Evolutionary conservation across 768 basidiomycete species (phyloP).

Genomic region (Neoboletus brunneissimus): DNA sequence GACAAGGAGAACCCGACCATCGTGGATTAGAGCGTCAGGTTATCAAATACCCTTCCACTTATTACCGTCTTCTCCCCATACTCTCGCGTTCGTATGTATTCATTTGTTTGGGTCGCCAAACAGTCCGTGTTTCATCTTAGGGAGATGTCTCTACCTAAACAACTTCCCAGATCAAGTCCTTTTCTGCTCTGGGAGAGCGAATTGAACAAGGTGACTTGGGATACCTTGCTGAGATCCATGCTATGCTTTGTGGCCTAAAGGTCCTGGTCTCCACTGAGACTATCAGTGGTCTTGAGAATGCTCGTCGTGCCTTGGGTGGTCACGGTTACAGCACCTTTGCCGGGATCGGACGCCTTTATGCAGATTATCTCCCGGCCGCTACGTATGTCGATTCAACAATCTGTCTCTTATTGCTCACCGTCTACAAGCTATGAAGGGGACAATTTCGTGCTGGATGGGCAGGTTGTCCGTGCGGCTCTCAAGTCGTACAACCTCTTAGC

Average conservation of each 20-base stretch:
- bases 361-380: slow-evolving; percentile 59
- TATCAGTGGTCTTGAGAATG: slow-evolving; percentile 59
- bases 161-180: slow-evolving; percentile 42
- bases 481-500: slow-evolving; percentile 56
- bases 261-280: slow-evolving; percentile 51
- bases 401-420: background rate
- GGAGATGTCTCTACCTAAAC: background rate
- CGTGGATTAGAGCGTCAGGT: slow-evolving; percentile 62
- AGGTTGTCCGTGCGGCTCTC: slow-evolving; percentile 69
- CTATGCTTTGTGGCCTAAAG: slow-evolving; percentile 68
- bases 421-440: slow-evolving; percentile 66
- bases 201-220: slow-evolving; percentile 57
- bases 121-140: slow-evolving; percentile 40
- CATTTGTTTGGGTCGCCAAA: slow-evolving; percentile 55
- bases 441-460: slow-evolving; percentile 72
- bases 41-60: slow-evolving; percentile 69
- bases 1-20: slow-evolving; percentile 56
- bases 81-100: slow-evolving; percentile 69
- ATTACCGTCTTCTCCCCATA: slow-evolving; percentile 69
- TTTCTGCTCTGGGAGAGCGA: slow-evolving; percentile 46
- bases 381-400: slow-evolving; percentile 44
- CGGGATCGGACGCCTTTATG: slow-evolving; percentile 63
- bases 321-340: slow-evolving; percentile 73
- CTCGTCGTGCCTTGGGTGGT: slow-evolving; percentile 70
- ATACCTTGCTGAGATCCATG: slow-evolving; percentile 69